Base-by-base conservation (phyloP, 306 rosid species). In the Arachis stenosperma region DNA sequence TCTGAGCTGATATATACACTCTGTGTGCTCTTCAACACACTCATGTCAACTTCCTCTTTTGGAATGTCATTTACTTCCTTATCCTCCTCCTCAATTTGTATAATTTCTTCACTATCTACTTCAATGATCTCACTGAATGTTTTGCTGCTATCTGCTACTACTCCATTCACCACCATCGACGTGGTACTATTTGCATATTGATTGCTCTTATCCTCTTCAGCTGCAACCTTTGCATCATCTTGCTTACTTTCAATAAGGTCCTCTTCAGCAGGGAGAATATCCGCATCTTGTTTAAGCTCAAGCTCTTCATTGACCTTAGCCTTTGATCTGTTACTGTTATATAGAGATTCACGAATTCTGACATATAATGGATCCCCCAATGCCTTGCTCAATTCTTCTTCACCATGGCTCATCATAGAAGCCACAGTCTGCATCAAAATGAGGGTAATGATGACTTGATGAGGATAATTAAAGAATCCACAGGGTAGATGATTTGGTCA, bases 121-220 rank as follows among this genome's bases (percentile, higher is more conserved):
- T 87, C 97, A 73, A 84, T 91, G 57, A 92, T 92, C 87, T 91
- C 97, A 39, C 83, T 78, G 22, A 61, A 63, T 50, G 75, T 76
- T 73, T 64, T 82, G 29, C 68, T 65, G 40, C 60, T 48, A 10
- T 65, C 51, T 13, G 44, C 46, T 77, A 56, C 76, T 70, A 54
- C 11, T 10, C 50, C 56, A 64, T 63, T 71, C 65, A 33, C 62
- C 47, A 41, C 39, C 33, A 62, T 69, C 30, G 69, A 68, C 10
- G 9, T 12, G 69, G 12, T 44, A 58, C 79, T 76, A 63, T 63
- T 74, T 71, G 72, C 57, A 59, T 68, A 66, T 56, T 53, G 63
- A 64, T 48, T 60, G 30, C 9, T 75, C 41, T 55, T 3, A 40
- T 72, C 78, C 36, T 82, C 81, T 73, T 57, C 74, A 69, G 74